Evolutionary conservation across 805 yeast species (phyloP).

Genomic region (Hermanozyma aechmeae): DNA sequence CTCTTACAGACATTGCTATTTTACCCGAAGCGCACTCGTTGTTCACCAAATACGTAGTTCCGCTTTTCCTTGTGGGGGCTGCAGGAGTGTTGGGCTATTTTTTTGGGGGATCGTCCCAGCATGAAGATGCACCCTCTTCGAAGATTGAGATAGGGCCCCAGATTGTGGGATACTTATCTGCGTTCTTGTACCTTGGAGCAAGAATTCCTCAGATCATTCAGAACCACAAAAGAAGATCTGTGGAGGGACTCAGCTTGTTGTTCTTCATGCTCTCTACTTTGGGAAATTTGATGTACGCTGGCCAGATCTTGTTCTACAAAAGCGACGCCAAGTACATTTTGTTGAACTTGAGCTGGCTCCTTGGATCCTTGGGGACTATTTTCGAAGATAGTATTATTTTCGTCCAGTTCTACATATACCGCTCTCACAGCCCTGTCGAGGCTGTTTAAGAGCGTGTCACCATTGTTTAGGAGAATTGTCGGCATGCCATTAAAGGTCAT

Average conservation of each 20-base stretch:
- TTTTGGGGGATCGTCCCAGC: conserved; percentile 27
- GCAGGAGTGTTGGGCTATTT: conserved; percentile 59
- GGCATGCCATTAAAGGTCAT: no score
- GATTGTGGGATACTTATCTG: conserved; percentile 61
- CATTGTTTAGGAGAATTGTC: no score
- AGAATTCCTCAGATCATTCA: conserved; percentile 74
- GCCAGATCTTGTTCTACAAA: conserved; percentile 60
- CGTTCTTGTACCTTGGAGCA: conserved; percentile 43
- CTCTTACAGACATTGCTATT: conserved; percentile 40
- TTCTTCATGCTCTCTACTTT: conserved; percentile 66
- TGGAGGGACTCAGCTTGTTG: conserved; percentile 76
- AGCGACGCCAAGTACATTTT: conserved; percentile 50
- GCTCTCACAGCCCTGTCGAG: no score
- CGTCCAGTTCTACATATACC: conserved; percentile 58
- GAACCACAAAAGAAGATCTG: conserved; percentile 69
- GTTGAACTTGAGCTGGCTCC: conserved; percentile 64
- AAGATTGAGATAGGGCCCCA: conserved; percentile 47
- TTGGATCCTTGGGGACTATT: conserved; percentile 74
- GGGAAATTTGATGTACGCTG: conserved; percentile 70
- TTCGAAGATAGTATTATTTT: conserved; percentile 60
- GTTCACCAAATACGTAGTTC: conserved; percentile 45
- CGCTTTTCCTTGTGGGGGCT: conserved; percentile 49
- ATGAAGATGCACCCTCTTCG: conserved; percentile 12
- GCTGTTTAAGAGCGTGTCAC: no score
- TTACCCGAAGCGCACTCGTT: conserved; percentile 39